Percentiles rank a stretch among this genome's conserved stretches.
Conservation (phyloP, 805 yeast genomes). For the Tetrapisispora arboricola region DNA sequence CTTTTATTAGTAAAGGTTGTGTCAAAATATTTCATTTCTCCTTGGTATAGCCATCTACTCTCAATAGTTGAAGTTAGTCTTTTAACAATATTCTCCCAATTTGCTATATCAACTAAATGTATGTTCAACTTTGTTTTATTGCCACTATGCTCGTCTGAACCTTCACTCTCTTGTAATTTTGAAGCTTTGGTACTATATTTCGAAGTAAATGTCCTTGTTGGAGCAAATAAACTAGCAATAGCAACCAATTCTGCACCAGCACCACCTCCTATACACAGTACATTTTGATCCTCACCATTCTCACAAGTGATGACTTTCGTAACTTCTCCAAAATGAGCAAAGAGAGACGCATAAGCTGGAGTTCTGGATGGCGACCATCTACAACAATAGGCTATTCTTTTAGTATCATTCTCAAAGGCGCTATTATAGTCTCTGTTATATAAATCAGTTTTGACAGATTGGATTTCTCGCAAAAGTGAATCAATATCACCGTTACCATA, state of each 20-base stretch:
- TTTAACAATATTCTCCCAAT: constrained; percentile 52
- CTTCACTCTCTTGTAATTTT: background rate
- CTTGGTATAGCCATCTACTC: constrained; percentile 43
- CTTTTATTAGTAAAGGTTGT: constrained; percentile 30
- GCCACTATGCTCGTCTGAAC: no score
- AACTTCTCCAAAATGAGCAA: constrained; percentile 36
- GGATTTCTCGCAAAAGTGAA: constrained; percentile 33
- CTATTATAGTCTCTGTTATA: constrained; percentile 57
- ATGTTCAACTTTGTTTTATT: constrained; percentile 34
- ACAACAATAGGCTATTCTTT: constrained; percentile 66
- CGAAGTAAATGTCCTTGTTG: constrained; percentile 20
- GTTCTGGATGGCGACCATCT: constrained; percentile 86
- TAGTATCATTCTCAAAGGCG: constrained; percentile 56
- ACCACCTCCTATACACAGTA: constrained; percentile 76
- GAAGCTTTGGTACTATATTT: constrained; percentile 6
- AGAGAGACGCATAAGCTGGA: constrained; percentile 59
- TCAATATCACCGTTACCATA: constrained; percentile 12
- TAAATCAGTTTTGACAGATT: constrained; percentile 57
- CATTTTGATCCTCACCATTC: constrained; percentile 19
- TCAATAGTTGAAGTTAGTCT: constrained; percentile 37
- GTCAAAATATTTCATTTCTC: constrained; percentile 24
- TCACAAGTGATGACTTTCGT: constrained; percentile 14
- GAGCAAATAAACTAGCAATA: constrained; percentile 46
- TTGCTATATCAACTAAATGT: constrained; percentile 63
- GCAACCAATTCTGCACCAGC: constrained; percentile 75